Evolutionary conservation across 2,329 filamentous ascomycete species (phyloP).

Genomic region (Xylariaceae sp.): DNA sequence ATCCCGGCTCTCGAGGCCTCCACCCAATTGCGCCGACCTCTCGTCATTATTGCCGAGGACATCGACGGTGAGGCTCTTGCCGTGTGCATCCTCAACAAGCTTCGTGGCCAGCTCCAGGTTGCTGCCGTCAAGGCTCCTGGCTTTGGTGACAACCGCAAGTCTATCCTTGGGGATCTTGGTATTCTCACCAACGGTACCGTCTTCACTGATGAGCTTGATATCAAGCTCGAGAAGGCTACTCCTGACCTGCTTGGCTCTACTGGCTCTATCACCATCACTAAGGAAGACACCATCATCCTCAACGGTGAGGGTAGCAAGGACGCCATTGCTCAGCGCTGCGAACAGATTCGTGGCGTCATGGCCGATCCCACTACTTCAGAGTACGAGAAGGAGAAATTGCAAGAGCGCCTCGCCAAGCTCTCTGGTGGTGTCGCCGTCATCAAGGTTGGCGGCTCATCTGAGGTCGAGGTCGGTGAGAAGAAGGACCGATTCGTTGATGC

Average conservation of each 20-base stretch:
- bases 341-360: constrained; percentile 98
- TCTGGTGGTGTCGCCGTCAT: constrained; percentile 98
- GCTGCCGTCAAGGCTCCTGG: constrained; percentile 98
- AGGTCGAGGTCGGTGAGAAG: constrained; percentile 99
- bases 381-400: constrained; percentile 99
- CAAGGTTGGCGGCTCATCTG: constrained; percentile 95
- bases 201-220: constrained; percentile 96
- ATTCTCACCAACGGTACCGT: constrained; percentile 95
- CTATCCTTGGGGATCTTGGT: constrained; percentile 93
- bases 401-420: constrained; percentile 98
- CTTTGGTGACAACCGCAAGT: constrained; percentile 99
- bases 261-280: constrained; percentile 98
- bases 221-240: constrained; percentile 98
- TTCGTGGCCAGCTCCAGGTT: constrained; percentile 97
- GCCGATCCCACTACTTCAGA: constrained; percentile 89
- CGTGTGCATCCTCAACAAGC: constrained; percentile 99
- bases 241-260: constrained; percentile 94
- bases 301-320: constrained; percentile 98
- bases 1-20: constrained; percentile 97
- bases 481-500: constrained; percentile 99
- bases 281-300: constrained; percentile 98
- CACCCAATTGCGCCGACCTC: constrained; percentile 87
- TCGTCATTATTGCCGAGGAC: constrained; percentile 98
- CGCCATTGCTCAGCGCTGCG: constrained; percentile 86
- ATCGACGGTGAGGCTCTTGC: constrained; percentile 98